phyloP scores from a whole-genome alignment of 306 rosid species.

The Cucurbita maxima region DNA sequence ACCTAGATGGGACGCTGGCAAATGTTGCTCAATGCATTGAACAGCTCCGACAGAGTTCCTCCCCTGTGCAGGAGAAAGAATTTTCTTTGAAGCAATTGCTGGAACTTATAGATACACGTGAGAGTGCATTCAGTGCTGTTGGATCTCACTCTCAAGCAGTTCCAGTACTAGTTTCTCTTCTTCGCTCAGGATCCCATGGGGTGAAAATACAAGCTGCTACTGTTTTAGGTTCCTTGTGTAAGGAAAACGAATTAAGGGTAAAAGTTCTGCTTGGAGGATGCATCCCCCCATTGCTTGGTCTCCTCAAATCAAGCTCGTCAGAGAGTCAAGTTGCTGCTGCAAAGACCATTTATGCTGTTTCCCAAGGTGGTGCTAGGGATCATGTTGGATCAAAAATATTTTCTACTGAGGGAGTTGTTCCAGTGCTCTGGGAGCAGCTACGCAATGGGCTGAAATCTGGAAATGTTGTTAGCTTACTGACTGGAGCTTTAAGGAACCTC shows the following conservation, averaged over 20 bases:
- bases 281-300: slow-evolving; percentile 94
- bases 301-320: slow-evolving; percentile 77
- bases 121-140: slow-evolving; percentile 95
- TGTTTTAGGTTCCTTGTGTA: slow-evolving; percentile 83
- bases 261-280: slow-evolving; percentile 99
- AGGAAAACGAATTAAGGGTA: slow-evolving; percentile 91
- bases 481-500: slow-evolving; percentile 87
- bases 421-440: slow-evolving; percentile 83
- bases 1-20: slow-evolving; percentile 95
- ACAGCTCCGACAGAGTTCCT: slow-evolving; percentile 82
- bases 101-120: slow-evolving; percentile 81
- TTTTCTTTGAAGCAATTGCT: slow-evolving; percentile 67
- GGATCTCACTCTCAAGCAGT: slow-evolving; percentile 99
- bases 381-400: slow-evolving; percentile 94
- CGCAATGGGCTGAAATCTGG: slow-evolving; percentile 56
- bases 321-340: slow-evolving; percentile 95
- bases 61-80: slow-evolving; percentile 76
- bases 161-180: slow-evolving; percentile 99
- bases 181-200: slow-evolving; percentile 76
- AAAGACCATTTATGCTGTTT: slow-evolving; percentile 86
- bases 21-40: slow-evolving; percentile 99
- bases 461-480: slow-evolving; percentile 69
- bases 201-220: slow-evolving; percentile 97
- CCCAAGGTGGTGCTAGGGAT: slow-evolving; percentile 89
- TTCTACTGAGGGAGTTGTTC: slow-evolving; percentile 99